Evolutionary conservation across 2,329 filamentous ascomycete species (phyloP).

Genomic region (Myriangium duriaei): DNA sequence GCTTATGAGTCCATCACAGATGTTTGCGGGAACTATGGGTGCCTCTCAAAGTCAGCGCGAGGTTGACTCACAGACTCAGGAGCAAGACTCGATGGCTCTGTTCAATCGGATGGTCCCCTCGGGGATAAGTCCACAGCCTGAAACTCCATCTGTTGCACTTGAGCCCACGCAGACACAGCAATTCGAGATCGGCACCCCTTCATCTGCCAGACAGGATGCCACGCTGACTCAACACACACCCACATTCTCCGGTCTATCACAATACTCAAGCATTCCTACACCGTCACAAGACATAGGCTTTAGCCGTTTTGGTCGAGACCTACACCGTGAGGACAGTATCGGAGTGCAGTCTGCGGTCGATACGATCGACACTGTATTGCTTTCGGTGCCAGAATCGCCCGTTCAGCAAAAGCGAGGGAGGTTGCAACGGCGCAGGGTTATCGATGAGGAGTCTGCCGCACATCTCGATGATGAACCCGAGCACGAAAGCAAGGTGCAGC

Average conservation of each 20-base stretch:
- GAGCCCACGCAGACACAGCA: constrained; percentile 19
- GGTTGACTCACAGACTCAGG: constrained; percentile 23
- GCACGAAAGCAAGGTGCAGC: constrained; percentile 15
- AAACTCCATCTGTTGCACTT: constrained; percentile 17
- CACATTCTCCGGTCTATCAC: constrained; percentile 33
- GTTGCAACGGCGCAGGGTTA: constrained; percentile 26
- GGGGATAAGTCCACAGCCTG: constrained; percentile 14
- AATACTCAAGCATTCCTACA: constrained; percentile 58
- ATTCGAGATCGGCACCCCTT: constrained; percentile 26
- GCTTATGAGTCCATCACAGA: constrained; percentile 66
- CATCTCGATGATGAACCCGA: constrained; percentile 26
- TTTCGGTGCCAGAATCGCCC: constrained; percentile 51
- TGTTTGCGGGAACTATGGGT: constrained; percentile 82
- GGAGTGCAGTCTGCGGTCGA: constrained; percentile 51
- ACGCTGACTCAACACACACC: constrained; percentile 7
- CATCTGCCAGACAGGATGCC: constrained; percentile 15
- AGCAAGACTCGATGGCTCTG: constrained; percentile 35
- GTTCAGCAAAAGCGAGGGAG: constrained; percentile 42
- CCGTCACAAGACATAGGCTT: constrained; percentile 75
- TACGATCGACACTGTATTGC: constrained; percentile 57
- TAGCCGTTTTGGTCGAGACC: constrained; percentile 46
- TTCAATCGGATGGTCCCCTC: constrained; percentile 17
- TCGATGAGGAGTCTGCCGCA: constrained; percentile 30
- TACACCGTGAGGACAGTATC: constrained; percentile 1
- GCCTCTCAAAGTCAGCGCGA: constrained; percentile 33